Conservation (phyloP, 257 asterid genomes). For the Solanum medicagineum region DNA sequence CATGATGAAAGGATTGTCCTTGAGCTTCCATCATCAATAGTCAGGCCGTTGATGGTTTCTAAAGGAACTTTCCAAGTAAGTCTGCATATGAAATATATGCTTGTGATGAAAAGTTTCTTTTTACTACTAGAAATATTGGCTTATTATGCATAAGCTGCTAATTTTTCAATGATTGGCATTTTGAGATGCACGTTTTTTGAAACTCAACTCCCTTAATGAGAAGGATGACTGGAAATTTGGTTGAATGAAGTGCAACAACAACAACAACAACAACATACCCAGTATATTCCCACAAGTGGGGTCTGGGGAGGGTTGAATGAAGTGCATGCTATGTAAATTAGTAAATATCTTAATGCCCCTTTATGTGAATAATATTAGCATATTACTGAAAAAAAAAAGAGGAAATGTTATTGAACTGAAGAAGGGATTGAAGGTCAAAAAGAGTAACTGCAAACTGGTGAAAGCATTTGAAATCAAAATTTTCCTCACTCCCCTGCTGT, state of each 20-base stretch:
- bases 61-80: slow-evolving; percentile 94
- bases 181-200: not conserved
- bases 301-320: not conserved
- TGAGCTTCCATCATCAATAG: slow-evolving; percentile 92
- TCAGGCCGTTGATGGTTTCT: slow-evolving; percentile 76
- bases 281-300: too few species aligned
- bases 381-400: not conserved
- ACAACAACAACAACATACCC: too few species aligned
- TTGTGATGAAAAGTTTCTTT: not conserved
- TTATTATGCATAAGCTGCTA: not conserved
- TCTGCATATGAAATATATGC: slow-evolving; percentile 3
- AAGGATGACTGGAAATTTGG: not conserved
- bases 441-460: not conserved
- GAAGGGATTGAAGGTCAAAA: not conserved
- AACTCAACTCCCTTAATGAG: not conserved
- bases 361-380: not conserved
- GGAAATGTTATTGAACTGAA: not conserved
- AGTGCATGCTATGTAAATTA: not conserved
- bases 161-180: not conserved
- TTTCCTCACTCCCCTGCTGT: not conserved
- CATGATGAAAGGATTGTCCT: slow-evolving; percentile 82
- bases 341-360: not conserved
- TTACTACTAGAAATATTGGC: not conserved
- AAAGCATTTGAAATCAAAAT: not conserved
- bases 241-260: not conserved